Evolutionary conservation across 768 basidiomycete species (phyloP), one percentile per base, ranked within the genome.

Genomic region (Auricularia sp.): DNA sequence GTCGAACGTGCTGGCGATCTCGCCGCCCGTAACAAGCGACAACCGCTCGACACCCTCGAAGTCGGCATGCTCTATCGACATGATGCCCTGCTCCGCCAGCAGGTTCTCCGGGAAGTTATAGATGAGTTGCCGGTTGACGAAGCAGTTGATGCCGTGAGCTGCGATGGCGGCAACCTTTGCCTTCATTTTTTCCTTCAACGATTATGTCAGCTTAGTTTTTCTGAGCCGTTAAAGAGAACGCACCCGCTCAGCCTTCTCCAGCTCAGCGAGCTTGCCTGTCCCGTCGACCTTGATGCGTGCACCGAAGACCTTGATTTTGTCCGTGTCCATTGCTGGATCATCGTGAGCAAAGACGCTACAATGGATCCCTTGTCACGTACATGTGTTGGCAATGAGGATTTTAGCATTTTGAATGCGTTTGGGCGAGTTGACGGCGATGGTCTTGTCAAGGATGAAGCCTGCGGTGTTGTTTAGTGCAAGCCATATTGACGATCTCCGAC

Each of bases 281-380:
- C 91, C 83, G 70, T 98, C 96, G 5, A 98, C 97, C 77, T 94
- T 93, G 67, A 98, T 87, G 43, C 93, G 84, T 0, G 97, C 96
- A 53, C 97, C 97, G 67, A 99, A 99, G 66, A 99, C 89, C 78
- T 99, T 99, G 81, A 98, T 97, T 76, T 99, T 99, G 78, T 99
- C 97, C 34, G 97, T 99, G 77, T 99, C 97, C 97, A 98, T 98
- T 3, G 97, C 94, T 95, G 68, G 11, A 51, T 65, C 36, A 62
- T 62, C 33, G 39, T 42, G 8, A 42, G 39, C 21, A 42, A 61
- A 34, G 59, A 29, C 16, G 8, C 12, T 43, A 60, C 62, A 8
- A 53, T n/a, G 64, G 18, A 14, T 39, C 16, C 21, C 2, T 39
- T 5, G 56, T 10, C 10, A 77, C 91, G 68, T 71, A 94, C 95